Conservation (phyloP, 768 basidiomycete species). For the Suillus subalutaceus region DNA sequence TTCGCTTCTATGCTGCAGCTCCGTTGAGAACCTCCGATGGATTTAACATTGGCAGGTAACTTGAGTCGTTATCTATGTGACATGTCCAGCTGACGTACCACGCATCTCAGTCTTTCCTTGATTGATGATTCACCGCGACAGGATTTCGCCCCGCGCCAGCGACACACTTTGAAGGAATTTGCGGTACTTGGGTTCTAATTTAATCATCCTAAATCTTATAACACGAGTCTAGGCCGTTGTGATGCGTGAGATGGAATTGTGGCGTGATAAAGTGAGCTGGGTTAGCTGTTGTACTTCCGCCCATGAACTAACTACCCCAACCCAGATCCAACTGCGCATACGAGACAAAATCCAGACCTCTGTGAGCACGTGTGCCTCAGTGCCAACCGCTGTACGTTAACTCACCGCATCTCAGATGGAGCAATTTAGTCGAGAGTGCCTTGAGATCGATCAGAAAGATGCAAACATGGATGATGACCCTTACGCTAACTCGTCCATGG, state of each 20-base stretch:
- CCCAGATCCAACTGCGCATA: conserved; percentile 84
- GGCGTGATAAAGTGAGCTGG: conserved; percentile 80
- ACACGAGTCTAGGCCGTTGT: conserved; percentile 60
- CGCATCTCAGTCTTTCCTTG: conserved; percentile 63
- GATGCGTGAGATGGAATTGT: conserved; percentile 95
- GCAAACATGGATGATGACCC: conserved; percentile 23
- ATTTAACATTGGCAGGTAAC: conserved; percentile 83
- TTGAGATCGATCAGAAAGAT: conserved; percentile 76
- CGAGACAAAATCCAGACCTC: conserved; percentile 92
- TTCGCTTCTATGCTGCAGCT: conserved; percentile 92
- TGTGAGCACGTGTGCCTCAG: conserved; percentile 41
- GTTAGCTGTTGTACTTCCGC: neutral
- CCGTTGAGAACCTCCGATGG: conserved; percentile 89
- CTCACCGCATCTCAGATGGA: conserved; percentile 67
- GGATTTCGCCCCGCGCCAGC: conserved; percentile 86
- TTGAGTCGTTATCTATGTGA: conserved; percentile 14
- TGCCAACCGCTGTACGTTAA: neutral
- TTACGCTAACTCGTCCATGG: conserved; percentile 59
- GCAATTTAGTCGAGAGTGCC: conserved; percentile 90
- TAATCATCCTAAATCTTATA: conserved; percentile 10
- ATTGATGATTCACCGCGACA: conserved; percentile 81
- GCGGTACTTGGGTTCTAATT: conserved; percentile 46
- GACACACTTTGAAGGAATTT: conserved; percentile 94
- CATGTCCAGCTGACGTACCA: conserved; percentile 9
- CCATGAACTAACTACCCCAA: neutral